Base-by-base conservation (phyloP, 352 stramenopile genomes). In the Phytophthora citricola region DNA sequence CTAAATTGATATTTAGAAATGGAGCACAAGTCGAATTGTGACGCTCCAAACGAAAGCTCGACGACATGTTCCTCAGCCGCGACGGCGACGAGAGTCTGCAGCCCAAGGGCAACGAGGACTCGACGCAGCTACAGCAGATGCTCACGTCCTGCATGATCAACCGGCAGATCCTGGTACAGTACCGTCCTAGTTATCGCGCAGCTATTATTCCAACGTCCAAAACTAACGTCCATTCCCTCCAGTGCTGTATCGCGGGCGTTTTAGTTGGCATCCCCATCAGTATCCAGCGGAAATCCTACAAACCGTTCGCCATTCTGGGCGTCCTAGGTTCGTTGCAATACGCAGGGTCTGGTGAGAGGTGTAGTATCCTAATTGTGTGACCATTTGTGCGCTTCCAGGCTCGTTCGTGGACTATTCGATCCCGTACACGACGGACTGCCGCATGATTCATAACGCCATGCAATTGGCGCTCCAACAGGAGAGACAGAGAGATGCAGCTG, bases 331-430 rank as follows among this genome's bases (percentile, higher is more conserved):
- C 43, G 79, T 51, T 22, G 9, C 55, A 34, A 3, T 1, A 11
- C 5, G 31, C 9, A 36, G 8, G 9, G 11, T 4, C 8, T 36
- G 31, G 9, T 36, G 31, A 14, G 31, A 36, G 8, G 14, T 1
- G 31, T 8, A 36, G 9, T 36, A 14, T 12, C 8, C 9, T 14
- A 14, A 36, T 36, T 36, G 9, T 45, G 8, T 43, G 10, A 48
- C 15, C 63, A 44, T 5, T 46, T 66, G 26, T 47, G 9, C 51
- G 31, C 14, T 38, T 7, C 47, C 47, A 94, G 86, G 86, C 11
- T 94, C 86, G 17, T 94, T 94, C 41, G 78, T 94, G 45, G 86
- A 94, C 69, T 94, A 94, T 66, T 93, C 86, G 60, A 77, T 91
- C 41, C 86, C 86, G 50, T 94, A 94, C 75, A 93, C 85, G 22